Evolutionary conservation across 371 early-diverging fungal genomes (phyloP).

Genomic region (Apophysomyces elegans): DNA sequence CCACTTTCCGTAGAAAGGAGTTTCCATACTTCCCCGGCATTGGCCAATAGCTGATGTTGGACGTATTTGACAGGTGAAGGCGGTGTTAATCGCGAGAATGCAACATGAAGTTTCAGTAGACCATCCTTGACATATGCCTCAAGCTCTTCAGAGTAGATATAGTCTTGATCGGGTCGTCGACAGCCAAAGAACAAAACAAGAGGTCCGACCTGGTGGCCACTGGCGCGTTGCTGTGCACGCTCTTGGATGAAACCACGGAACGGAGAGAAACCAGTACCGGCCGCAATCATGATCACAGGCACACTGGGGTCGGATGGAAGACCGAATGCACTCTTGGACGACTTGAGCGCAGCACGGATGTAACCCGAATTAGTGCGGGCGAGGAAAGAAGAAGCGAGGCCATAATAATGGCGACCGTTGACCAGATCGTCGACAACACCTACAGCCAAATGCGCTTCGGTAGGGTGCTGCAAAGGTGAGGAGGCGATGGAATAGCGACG

Average conservation of each 20-base stretch:
- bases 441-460: constrained; percentile 23
- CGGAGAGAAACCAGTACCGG: constrained; percentile 84
- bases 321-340: constrained; percentile 26
- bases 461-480: constrained; percentile 29
- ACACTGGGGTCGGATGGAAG: constrained; percentile 26
- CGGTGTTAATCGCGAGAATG: constrained; percentile 63
- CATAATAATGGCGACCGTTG: constrained; percentile 23
- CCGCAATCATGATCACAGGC: constrained; percentile 54
- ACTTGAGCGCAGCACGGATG: constrained; percentile 28
- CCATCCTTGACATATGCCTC: constrained; percentile 46
- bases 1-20: constrained; percentile 5
- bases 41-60: constrained; percentile 27
- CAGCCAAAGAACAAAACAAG: constrained; percentile 76
- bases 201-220: constrained; percentile 10
- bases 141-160: constrained; percentile 67
- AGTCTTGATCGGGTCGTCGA: constrained; percentile 67
- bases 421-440: constrained; percentile 29
- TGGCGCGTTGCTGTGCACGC: constrained; percentile 13
- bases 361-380: constrained; percentile 12
- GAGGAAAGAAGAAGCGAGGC: constrained; percentile 28
- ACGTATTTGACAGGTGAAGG: constrained; percentile 24
- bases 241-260: constrained; percentile 73
- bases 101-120: constrained; percentile 55
- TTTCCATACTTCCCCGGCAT: constrained; percentile 20
- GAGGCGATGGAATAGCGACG: constrained; percentile 49